Evolutionary conservation across 129 eudicot genomes (phyloP).

Genomic region (Mikania micrantha): DNA sequence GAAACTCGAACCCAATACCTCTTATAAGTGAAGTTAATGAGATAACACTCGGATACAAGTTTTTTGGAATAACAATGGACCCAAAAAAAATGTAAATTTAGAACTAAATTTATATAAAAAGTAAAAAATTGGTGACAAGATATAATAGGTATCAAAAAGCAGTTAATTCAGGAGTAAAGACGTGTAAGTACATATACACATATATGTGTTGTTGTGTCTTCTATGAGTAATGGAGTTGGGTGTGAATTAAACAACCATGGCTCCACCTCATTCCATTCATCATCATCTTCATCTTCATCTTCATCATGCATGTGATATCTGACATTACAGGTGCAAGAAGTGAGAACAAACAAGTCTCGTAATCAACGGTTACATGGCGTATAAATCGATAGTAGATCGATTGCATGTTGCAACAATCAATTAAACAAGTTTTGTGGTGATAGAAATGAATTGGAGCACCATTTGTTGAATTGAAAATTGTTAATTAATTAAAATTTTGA

Average conservation of each 20-base stretch:
- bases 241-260: not conserved
- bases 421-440: not conserved
- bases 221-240: not conserved
- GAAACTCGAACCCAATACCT: too few relatives aligned
- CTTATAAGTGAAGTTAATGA: too few relatives aligned
- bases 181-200: too few relatives aligned
- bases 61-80: too few relatives aligned
- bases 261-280: not conserved
- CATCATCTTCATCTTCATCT: not conserved
- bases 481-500: too few relatives aligned
- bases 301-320: constrained; percentile 5
- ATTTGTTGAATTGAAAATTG: not conserved
- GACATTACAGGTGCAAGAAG: constrained; percentile 1
- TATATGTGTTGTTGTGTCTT: not conserved
- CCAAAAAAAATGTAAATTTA: not conserved
- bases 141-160: not conserved
- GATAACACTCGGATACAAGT: too few relatives aligned
- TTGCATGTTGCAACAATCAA: not conserved
- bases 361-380: not conserved
- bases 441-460: not conserved
- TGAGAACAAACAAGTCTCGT: not conserved
- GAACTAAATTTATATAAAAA: not conserved
- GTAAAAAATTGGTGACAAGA: not conserved
- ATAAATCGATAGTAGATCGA: not conserved
- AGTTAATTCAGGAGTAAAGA: not conserved